Evolutionary conservation across 2,329 filamentous ascomycete genomes (phyloP), one percentile per base, ranked within the genome.

Genomic region (Pseudopyrenochaeta lycopersici): DNA sequence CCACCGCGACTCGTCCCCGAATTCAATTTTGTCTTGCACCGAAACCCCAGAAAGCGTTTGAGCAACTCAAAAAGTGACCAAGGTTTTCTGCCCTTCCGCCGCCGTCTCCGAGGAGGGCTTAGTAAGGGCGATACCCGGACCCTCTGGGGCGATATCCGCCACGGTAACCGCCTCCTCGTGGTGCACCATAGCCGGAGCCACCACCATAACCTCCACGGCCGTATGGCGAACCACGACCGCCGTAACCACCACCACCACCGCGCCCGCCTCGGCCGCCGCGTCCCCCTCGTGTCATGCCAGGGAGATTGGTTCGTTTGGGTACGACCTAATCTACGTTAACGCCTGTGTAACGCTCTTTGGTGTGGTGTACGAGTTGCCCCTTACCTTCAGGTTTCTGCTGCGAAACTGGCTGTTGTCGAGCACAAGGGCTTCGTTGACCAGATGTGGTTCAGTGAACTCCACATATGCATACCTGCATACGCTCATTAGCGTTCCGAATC

Each of bases 321-420:
- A 89, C 87, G 52, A 91, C 89, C 89, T 91, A 56, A 7, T 0
- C 7, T 20, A 1, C 18, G 36, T 67, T 21, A 65, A 53, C 18
- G 36, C 36, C 71, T 5, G 4, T 27, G 23, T n/a, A 27, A 27
- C 23, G 23, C 23, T 27, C 23, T 5, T 27, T 27, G 9, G 23
- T 27, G 9, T 27, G 9, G 23, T 5, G 23, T 27, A 27, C 4
- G 23, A 9, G 4, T 27, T 42, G 21, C 18, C 14, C 17, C 40
- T 17, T 73, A 98, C 95, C 87, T 99, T 99, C 76, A 99, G 87
- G 76, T 95, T 96, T 70, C 95, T 88, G 59, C 92, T 93, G 70
- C 95, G 92, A 80, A 99, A 97, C 52, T 96, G 84, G 77, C 92
- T 97, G 80, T 99, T 95, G 76, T 99, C 98, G 52, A 99, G 83